Evolutionary conservation across 805 yeast species (phyloP).

Genomic region (Scheffersomyces stipitis): DNA sequence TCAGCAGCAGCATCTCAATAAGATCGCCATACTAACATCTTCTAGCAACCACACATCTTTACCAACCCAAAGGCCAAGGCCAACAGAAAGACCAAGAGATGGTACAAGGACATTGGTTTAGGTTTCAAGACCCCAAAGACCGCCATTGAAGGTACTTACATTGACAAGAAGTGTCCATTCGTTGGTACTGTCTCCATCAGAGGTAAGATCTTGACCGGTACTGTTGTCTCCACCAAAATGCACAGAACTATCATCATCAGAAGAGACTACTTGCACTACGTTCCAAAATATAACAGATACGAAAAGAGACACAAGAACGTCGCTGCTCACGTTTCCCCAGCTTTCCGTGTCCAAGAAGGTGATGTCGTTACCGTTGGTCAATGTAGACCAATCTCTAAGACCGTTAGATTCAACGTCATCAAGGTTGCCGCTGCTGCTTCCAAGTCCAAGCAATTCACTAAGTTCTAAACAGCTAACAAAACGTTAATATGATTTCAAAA

Average conservation of each 20-base stretch:
- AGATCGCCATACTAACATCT: slow-evolving; percentile 46
- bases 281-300: slow-evolving; percentile 99
- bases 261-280: slow-evolving; percentile 99
- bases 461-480: slow-evolving; percentile 80
- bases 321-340: slow-evolving; percentile 99
- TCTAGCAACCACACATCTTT: slow-evolving; percentile 99
- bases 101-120: slow-evolving; percentile 99
- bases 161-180: slow-evolving; percentile 99
- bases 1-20: no score
- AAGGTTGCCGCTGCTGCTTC: slow-evolving; percentile 89
- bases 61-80: slow-evolving; percentile 99
- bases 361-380: slow-evolving; percentile 99
- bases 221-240: slow-evolving; percentile 99
- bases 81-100: slow-evolving; percentile 98
- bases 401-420: slow-evolving; percentile 99
- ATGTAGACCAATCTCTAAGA: slow-evolving; percentile 99
- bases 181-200: slow-evolving; percentile 96
- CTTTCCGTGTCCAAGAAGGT: slow-evolving; percentile 99
- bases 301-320: slow-evolving; percentile 99
- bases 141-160: slow-evolving; percentile 98
- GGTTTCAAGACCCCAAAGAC: slow-evolving; percentile 99
- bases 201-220: slow-evolving; percentile 99
- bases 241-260: slow-evolving; percentile 99
- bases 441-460: slow-evolving; percentile 92
- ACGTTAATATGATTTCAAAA: no score